Evolutionary conservation across 1,139 yeast species (phyloP), one percentile per base, ranked within the genome.

Genomic region (Chernovozyma sophiae-reginae): DNA sequence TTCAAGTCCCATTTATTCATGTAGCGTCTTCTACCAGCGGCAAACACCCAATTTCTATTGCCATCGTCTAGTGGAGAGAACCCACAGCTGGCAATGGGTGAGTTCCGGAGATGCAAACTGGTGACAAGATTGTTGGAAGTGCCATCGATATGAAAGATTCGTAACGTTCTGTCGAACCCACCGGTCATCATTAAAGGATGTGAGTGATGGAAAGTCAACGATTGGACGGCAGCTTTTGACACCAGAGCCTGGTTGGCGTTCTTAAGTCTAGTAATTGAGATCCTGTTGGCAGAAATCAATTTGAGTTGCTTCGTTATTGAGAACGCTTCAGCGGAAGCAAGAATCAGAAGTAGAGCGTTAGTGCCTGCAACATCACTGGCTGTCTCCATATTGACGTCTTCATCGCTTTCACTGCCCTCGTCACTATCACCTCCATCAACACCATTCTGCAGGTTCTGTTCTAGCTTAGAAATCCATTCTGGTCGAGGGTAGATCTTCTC

Each of bases 111-210:
- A 57, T 81, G 86, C 44, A 92, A 66, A 30, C 96, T 82, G 3
- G 96, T 82, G 14, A 90, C 94, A 33, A 89, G 63, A 39, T 79
- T 80, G 56, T 94, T 94, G 41, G 65, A 57, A 54, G 84, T 86
- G n/a, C 97, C 97, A 56, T 92, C 98, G 41, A 90, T 78, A 53
- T 92, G 95, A 57, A 81, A 92, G 20, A 94, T 68, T 51, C 98
- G 71, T 40, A 92, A 58, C 0, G 97, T 85, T 51, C 87, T 76
- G 56, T 94, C 99, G 54, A 83, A 89, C 19, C 99, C 99, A 42
- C 94, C 95, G 0, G 96, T 85, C 42, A 92, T 63, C 33, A 92
- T 62, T 31, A 94, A 64, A 22, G 98, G 96, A 51, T 86, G 94
- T 6, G 75, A 67, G 11, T 86, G 86, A 57, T 94, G 98, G 73